Conservation (phyloP, 257 asterid species). For the Forsythia viridissima region DNA sequence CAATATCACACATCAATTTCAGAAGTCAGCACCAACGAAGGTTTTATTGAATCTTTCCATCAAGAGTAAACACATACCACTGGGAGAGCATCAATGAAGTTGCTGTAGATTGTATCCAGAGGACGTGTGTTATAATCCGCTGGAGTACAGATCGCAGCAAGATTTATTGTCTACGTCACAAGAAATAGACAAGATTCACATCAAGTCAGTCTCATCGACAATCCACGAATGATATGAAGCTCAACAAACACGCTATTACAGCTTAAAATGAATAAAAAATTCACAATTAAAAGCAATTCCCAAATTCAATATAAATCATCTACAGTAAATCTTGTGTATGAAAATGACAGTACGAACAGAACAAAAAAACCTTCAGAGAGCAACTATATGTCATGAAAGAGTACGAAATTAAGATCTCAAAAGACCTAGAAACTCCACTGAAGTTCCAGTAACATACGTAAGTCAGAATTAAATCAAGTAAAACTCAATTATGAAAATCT, state of each 20-base stretch:
- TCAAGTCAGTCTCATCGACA: conserved; percentile 11
- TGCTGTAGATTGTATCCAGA: conserved; percentile 95
- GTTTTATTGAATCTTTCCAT: conserved; percentile 10
- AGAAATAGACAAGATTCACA: conserved; percentile 27
- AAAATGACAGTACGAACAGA: conserved; percentile 8
- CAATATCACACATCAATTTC: conserved; percentile 16
- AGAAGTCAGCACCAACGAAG: background rate
- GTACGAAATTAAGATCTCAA: conserved; percentile 13
- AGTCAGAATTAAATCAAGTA: conserved; percentile 1
- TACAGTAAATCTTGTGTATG: background rate
- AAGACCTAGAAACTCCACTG: conserved; percentile 20
- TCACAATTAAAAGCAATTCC: conserved; percentile 15
- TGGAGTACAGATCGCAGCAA: conserved; percentile 99
- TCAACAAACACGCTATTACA: conserved; percentile 11
- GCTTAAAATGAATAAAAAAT: background rate
- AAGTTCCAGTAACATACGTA: conserved; percentile 22
- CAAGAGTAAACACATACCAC: conserved; percentile 54
- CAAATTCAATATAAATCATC: background rate
- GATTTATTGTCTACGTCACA: conserved; percentile 69
- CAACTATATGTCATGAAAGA: background rate
- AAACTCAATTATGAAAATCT: too few relatives aligned
- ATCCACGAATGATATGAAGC: conserved; percentile 18
- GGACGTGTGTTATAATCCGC: conserved; percentile 98
- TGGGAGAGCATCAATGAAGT: conserved; percentile 95
- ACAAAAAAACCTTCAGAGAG: background rate